Evolutionary conservation across 768 basidiomycete genomes (phyloP), one percentile per base, ranked within the genome.

Genomic region (Lactifluus rugatus): DNA sequence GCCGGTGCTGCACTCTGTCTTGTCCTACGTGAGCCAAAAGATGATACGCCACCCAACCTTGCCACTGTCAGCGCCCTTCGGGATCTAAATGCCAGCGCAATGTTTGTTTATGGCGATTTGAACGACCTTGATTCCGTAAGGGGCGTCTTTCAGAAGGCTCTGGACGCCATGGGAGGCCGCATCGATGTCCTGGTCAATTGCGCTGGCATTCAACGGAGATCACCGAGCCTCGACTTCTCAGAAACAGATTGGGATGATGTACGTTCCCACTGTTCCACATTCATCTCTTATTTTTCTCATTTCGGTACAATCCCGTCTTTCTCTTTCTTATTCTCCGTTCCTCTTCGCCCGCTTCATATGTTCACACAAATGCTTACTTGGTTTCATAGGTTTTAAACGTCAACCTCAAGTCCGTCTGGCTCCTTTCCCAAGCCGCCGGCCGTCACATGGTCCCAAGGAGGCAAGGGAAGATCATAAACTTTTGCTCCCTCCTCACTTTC

Each of bases 371-470:
- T 58, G 23, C 61, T 56, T 28, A 54, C 57, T 39, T 49, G 56
- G 48, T n/a, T 58, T 54, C 31, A 44, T 53, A 90, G 89, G 89
- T 92, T 56, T 75, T 93, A 58, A 79, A 87, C 65, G 81, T 90
- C 64, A 96, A 96, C 75, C 81, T 96, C 68, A 92, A 90, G 71
- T 82, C 90, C 8, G 82, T 80, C 57, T 96, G 87, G 81, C 78
- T 91, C 28, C 84, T 94, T 61, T 84, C 82, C 16, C 87, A 88
- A 71, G 87, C 89, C 50, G 87, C 87, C n/a, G 93, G 90, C 13
- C 75, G 78, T 61, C 93, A 96, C 73, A 94, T 94, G 92, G 81
- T 93, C 11, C 83, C 77, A 54, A 81, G 74, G 65, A 76, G 75
- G 70, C 70, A 89, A 71, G 74, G 91, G 32, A 85, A 85, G 69